phyloP scores from a whole-genome alignment of 257 asterid species.

The Asclepias syriaca region DNA sequence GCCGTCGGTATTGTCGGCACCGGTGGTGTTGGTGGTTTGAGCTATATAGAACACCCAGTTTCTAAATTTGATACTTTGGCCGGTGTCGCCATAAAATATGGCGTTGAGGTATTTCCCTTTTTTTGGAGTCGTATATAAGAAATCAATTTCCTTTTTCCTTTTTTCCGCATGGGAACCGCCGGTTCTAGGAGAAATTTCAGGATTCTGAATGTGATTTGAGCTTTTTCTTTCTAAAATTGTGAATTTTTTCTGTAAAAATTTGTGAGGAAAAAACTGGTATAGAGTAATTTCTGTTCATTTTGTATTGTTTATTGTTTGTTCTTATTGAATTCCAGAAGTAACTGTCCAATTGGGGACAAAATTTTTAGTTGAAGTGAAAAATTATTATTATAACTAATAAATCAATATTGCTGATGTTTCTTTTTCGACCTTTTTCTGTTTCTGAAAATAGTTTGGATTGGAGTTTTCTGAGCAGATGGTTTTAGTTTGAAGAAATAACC shows the following conservation, averaged over 20 bases:
- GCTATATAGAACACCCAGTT: conserved; percentile 50
- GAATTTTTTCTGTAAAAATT: neutral
- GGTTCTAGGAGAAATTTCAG: neutral
- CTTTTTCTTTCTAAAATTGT: neutral
- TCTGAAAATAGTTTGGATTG: neutral
- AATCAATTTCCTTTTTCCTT: neutral
- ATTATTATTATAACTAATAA: neutral
- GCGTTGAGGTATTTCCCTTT: conserved; percentile 58
- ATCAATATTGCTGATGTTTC: neutral
- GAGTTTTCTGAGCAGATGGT: neutral
- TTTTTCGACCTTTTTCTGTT: neutral
- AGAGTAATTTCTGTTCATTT: neutral
- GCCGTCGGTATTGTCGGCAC: conserved; percentile 23
- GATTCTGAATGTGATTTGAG: neutral
- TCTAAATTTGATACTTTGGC: conserved; percentile 81
- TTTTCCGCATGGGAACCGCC: neutral
- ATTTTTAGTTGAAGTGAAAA: neutral
- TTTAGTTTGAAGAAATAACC: neutral
- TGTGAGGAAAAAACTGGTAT: neutral
- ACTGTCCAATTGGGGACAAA: neutral
- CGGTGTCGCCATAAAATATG: conserved; percentile 85
- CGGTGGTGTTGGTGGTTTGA: conserved; percentile 21
- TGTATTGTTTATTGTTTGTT: neutral
- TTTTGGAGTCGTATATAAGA: neutral
- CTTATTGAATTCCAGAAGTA: neutral